Conservation (phyloP, 148 eudicot species). For the Diospyros lotus region DNA sequence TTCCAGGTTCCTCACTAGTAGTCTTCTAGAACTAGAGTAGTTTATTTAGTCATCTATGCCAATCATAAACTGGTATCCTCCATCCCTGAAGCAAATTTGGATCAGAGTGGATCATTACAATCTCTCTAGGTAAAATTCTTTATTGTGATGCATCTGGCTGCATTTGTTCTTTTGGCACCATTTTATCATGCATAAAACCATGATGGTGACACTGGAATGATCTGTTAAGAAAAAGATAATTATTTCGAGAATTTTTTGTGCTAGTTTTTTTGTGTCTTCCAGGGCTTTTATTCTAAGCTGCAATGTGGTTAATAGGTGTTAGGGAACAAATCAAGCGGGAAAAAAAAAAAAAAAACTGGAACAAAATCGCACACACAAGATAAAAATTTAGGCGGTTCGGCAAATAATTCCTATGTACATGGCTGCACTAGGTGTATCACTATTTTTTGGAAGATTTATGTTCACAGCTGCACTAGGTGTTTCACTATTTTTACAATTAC, state of each 20-base stretch:
- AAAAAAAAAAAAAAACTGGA: too few relatives aligned
- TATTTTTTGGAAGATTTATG: too few relatives aligned
- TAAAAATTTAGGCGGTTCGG: too few relatives aligned
- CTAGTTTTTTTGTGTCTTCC: background rate
- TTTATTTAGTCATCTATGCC: background rate
- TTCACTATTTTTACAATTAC: too few relatives aligned
- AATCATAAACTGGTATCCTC: background rate
- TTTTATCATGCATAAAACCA: background rate
- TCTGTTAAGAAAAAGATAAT: background rate
- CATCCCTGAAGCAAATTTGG: too few relatives aligned
- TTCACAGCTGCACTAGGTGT: too few relatives aligned
- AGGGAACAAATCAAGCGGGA: too few relatives aligned
- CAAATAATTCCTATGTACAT: too few relatives aligned
- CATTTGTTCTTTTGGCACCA: background rate
- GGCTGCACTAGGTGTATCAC: too few relatives aligned
- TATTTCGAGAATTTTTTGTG: background rate
- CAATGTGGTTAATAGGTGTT: too few relatives aligned
- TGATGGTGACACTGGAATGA: background rate
- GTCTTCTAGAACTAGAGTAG: background rate
- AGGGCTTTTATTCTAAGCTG: background rate
- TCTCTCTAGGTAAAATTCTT: background rate
- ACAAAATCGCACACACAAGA: too few relatives aligned
- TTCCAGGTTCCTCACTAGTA: slow-evolving; percentile 2
- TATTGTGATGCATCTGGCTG: background rate
- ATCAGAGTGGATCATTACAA: too few relatives aligned